A percentile compares a stretch with the other conserved stretches of the same genome.
Evolutionary conservation across 2,329 filamentous ascomycete species (phyloP).

Genomic region (Clathrospora elynae): DNA sequence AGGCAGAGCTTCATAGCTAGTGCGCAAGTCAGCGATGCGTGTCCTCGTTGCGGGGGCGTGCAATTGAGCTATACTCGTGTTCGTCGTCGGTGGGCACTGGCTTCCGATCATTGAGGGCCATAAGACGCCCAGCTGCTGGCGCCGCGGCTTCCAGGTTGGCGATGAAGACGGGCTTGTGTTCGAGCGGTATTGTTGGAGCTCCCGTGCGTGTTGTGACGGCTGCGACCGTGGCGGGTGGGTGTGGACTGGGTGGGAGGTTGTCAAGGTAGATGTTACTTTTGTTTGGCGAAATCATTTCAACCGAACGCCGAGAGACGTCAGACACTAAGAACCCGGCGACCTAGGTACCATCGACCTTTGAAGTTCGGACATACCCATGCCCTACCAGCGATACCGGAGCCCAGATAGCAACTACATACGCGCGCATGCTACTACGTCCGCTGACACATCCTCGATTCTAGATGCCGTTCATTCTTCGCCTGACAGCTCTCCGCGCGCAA

Average conservation of each 20-base stretch:
- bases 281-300: slow-evolving; percentile 31
- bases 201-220: slow-evolving; percentile 10
- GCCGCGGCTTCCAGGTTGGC: slow-evolving; percentile 46
- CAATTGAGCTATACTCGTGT: slow-evolving; percentile 46
- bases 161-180: slow-evolving; percentile 18
- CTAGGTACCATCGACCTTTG: slow-evolving; percentile 4
- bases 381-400: slow-evolving; percentile 26
- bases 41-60: slow-evolving; percentile 5
- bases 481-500: background rate
- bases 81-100: slow-evolving; percentile 46
- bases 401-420: slow-evolving; percentile 5
- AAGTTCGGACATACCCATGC: slow-evolving; percentile 4
- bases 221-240: slow-evolving; percentile 20
- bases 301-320: slow-evolving; percentile 38
- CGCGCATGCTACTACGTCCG: slow-evolving; percentile 2
- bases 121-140: slow-evolving; percentile 45
- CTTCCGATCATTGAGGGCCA: slow-evolving; percentile 50
- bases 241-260: slow-evolving; percentile 21
- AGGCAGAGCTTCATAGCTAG: slow-evolving; percentile 87
- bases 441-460: background rate
- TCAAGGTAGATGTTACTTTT: slow-evolving; percentile 36
- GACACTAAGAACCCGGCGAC: slow-evolving; percentile 18
- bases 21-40: slow-evolving; percentile 28
- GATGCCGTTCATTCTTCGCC: background rate
- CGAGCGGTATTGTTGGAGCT: slow-evolving; percentile 9